Percentiles rank a stretch among this genome's conserved stretches.
These are phyloP conservation scores for Aureobasidium sp. DNA, from an alignment of 2,329 filamentous ascomycete genomes.

Conservation along the genomic window DNA sequence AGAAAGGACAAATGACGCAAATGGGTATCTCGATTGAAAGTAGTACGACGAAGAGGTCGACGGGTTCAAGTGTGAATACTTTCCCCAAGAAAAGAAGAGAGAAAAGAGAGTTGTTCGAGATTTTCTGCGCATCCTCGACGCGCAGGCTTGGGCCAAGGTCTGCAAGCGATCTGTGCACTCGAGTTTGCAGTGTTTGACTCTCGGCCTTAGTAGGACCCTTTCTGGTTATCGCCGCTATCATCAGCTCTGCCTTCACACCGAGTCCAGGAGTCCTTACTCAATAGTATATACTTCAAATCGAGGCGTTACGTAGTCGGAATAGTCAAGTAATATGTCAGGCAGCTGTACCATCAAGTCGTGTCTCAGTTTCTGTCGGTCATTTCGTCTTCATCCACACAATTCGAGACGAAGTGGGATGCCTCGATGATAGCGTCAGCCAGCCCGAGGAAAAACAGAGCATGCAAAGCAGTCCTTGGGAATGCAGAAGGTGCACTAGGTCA, in stretches of 20 bases:
- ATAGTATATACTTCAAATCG: not conserved
- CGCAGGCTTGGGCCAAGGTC: not conserved
- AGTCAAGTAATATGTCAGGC: not conserved
- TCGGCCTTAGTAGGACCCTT: slow-evolving; percentile 10
- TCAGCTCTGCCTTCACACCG: not conserved
- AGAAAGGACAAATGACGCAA: slow-evolving; percentile 12
- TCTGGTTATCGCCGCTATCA: not conserved
- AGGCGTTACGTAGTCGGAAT: not conserved
- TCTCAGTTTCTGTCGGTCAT: not conserved
- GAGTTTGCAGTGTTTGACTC: slow-evolving; percentile 3
- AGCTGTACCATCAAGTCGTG: not conserved
- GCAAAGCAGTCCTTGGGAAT: not conserved
- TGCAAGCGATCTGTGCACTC: not conserved
- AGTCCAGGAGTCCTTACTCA: not conserved
- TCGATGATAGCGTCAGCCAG: not conserved
- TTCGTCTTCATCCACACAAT: not conserved
- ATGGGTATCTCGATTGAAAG: slow-evolving; percentile 15
- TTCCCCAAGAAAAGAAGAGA: slow-evolving; percentile 44
- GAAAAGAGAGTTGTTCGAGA: slow-evolving; percentile 20
- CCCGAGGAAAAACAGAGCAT: slow-evolving; percentile 1
- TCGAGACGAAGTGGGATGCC: not conserved
- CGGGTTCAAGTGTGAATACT: slow-evolving; percentile 26
- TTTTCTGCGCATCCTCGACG: slow-evolving; percentile 12
- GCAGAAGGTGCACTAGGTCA: not conserved
- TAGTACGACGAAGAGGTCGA: slow-evolving; percentile 12